Conservation (phyloP, 2,329 filamentous ascomycete genomes). For the Trichoderma oligosporum region DNA sequence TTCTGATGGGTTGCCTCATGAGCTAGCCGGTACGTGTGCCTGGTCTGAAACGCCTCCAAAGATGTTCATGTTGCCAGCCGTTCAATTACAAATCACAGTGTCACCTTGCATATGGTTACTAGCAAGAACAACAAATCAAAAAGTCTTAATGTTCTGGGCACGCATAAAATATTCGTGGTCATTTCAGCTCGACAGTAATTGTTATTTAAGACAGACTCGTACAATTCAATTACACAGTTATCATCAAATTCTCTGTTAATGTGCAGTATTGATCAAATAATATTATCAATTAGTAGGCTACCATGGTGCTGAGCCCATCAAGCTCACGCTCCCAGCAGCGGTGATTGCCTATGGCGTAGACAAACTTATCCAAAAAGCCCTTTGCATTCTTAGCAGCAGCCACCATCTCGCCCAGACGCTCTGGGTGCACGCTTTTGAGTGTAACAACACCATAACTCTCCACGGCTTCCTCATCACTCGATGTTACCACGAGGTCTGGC, state of each 20-base stretch:
- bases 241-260: background rate
- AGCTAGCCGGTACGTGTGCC: no score
- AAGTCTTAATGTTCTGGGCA: background rate
- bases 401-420: constrained; percentile 58
- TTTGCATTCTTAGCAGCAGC: constrained; percentile 63
- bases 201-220: background rate
- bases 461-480: constrained; percentile 43
- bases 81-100: no score
- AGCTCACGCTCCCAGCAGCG: constrained; percentile 71
- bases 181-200: background rate
- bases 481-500: constrained; percentile 38
- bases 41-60: no score
- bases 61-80: no score
- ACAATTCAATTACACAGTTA: background rate
- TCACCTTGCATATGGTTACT: background rate
- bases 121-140: background rate
- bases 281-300: constrained; percentile 56
- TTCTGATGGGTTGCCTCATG: no score
- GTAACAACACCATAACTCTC: constrained; percentile 79
- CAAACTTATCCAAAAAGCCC: constrained; percentile 68
- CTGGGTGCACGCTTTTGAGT: constrained; percentile 48
- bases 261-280: background rate
- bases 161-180: background rate
- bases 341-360: constrained; percentile 66
- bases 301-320: constrained; percentile 61